Percentiles rank a stretch among this genome's conserved stretches.
phyloP scores from a whole-genome alignment of 352 stramenopile genomes.

The Peronospora belbahrii region DNA sequence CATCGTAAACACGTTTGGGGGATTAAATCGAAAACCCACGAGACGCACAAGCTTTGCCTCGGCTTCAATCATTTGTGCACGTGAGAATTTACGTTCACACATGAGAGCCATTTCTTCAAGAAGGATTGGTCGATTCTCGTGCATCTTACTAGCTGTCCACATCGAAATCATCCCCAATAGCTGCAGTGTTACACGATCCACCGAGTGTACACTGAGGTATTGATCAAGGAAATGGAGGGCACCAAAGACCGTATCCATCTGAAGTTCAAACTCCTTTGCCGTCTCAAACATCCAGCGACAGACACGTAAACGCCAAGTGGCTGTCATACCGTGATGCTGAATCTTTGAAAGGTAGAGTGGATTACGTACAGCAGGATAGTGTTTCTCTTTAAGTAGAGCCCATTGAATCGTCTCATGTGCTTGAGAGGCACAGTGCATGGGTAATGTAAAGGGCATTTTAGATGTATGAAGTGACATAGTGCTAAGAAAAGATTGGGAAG shows the following conservation, averaged over 20 bases:
- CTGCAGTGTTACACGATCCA: slow-evolving; percentile 67
- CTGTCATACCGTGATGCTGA: slow-evolving; percentile 56
- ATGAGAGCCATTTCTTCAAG: slow-evolving; percentile 70
- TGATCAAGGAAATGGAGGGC: slow-evolving; percentile 68
- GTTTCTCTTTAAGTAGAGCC: slow-evolving; percentile 33
- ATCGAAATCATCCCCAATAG: slow-evolving; percentile 70
- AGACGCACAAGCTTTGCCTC: slow-evolving; percentile 51
- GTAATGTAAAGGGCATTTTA: slow-evolving; percentile 23
- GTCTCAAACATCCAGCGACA: slow-evolving; percentile 81
- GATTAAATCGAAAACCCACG: slow-evolving; percentile 58
- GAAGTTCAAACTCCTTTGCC: slow-evolving; percentile 60
- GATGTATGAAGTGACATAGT: slow-evolving; percentile 10
- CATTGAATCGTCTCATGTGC: slow-evolving; percentile 33
- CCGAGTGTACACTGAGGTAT: slow-evolving; percentile 55
- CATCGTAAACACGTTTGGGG: slow-evolving; percentile 55
- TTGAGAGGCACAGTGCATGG: slow-evolving; percentile 12
- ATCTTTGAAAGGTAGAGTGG: slow-evolving; percentile 35
- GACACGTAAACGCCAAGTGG: slow-evolving; percentile 57
- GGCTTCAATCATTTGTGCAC: slow-evolving; percentile 45
- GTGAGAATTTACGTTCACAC: slow-evolving; percentile 66
- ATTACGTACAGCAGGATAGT: slow-evolving; percentile 23
- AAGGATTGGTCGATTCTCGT: slow-evolving; percentile 58
- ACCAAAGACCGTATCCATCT: slow-evolving; percentile 47
- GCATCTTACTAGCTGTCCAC: slow-evolving; percentile 65
- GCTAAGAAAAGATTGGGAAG: not conserved